Evolutionary conservation across 2,329 filamentous ascomycete genomes (phyloP).

Genomic region (Trichoderma gracile): DNA sequence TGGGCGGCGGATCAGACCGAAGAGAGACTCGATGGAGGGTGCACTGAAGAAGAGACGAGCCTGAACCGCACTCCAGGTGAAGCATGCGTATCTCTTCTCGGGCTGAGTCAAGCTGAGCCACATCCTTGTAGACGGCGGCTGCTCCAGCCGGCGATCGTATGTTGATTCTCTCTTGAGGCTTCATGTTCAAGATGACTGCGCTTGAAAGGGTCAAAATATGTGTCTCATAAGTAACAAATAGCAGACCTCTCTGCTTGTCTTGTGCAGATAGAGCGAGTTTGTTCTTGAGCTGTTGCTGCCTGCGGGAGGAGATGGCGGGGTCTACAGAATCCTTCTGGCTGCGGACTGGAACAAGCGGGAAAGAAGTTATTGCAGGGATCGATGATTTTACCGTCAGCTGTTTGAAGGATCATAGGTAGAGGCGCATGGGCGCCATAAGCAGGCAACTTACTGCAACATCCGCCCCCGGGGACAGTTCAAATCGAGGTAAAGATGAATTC

Average conservation of each 20-base stretch:
- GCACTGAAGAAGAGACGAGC: background rate
- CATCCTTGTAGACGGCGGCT: background rate
- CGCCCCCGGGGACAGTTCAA: too few species aligned
- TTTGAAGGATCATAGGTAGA: too few species aligned
- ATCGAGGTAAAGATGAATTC: too few species aligned
- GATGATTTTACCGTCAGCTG: too few species aligned
- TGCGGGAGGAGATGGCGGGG: background rate
- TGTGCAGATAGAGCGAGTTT: too few species aligned
- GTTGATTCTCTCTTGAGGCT: background rate
- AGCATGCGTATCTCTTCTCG: constrained; percentile 1
- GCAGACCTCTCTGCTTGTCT: background rate
- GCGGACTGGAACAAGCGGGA: too few species aligned
- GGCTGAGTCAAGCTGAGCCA: background rate
- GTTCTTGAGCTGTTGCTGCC: background rate
- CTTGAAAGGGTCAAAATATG: background rate
- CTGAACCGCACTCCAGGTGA: background rate
- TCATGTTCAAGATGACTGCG: background rate
- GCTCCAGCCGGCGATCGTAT: background rate
- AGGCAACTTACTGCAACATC: too few species aligned
- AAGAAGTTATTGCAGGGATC: too few species aligned
- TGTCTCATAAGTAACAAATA: too few species aligned
- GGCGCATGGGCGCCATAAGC: too few species aligned
- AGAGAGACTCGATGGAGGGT: constrained; percentile 7
- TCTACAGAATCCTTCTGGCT: background rate
- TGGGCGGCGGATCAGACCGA: background rate